Percentiles rank a stretch among this genome's conserved stretches.
These are phyloP conservation scores for Delphinella strobiligena DNA, from an alignment of 2,329 filamentous ascomycete species.

Conservation along the genomic window DNA sequence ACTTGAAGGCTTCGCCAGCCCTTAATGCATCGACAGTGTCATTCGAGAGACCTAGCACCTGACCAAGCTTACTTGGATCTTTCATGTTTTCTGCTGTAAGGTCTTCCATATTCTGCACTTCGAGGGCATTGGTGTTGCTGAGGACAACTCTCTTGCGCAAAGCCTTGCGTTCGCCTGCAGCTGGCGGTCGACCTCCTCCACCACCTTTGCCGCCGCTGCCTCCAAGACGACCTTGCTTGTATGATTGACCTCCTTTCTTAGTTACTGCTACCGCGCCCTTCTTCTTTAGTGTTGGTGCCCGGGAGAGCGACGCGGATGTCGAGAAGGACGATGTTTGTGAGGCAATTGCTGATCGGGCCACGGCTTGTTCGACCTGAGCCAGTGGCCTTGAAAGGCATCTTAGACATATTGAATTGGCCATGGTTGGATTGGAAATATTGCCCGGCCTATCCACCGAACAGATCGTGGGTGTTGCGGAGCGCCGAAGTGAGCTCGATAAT, in stretches of 20 bases:
- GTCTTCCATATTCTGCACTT: constrained; percentile 55
- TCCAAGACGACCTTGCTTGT: constrained; percentile 16
- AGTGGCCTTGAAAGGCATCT: constrained; percentile 13
- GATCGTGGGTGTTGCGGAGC: background rate
- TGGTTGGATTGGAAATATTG: constrained; percentile 7
- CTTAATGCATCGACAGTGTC: constrained; percentile 66
- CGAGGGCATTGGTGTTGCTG: constrained; percentile 85
- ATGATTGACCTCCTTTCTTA: constrained; percentile 6
- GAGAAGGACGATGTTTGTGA: constrained; percentile 20
- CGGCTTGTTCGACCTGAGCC: constrained; percentile 4
- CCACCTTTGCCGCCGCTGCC: constrained; percentile 14
- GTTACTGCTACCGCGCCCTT: constrained; percentile 15
- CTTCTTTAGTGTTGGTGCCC: constrained; percentile 17
- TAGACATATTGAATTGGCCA: constrained; percentile 15
- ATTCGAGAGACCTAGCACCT: constrained; percentile 57
- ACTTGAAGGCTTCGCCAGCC: constrained; percentile 81
- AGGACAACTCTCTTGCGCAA: constrained; percentile 80
- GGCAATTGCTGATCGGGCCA: constrained; percentile 6
- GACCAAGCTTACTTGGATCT: constrained; percentile 45
- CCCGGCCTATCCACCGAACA: background rate
- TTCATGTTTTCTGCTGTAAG: constrained; percentile 45
- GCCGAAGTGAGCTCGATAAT: too few species aligned
- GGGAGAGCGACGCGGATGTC: constrained; percentile 17
- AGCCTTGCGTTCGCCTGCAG: constrained; percentile 71
- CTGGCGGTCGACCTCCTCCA: constrained; percentile 15